These are phyloP conservation scores for Amanita rimosa DNA, from an alignment of 768 basidiomycete genomes.

Conservation along the genomic window DNA sequence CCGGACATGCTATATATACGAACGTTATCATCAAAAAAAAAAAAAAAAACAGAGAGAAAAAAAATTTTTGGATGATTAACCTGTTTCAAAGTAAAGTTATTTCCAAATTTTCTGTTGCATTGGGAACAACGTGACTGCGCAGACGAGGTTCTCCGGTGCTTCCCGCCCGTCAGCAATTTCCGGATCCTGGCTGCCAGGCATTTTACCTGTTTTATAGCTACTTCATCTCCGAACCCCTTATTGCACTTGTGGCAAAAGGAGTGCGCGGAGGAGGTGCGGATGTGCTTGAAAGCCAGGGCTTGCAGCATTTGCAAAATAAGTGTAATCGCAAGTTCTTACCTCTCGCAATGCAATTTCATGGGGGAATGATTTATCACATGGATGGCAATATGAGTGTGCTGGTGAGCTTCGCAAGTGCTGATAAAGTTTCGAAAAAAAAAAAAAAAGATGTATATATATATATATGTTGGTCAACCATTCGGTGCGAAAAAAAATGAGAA, in stretches of 20 bases:
- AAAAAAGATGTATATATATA: no score
- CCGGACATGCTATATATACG: not conserved
- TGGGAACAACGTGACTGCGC: not conserved
- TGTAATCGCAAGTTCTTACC: not conserved
- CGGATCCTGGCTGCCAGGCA: not conserved
- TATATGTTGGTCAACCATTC: not conserved
- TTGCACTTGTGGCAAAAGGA: not conserved
- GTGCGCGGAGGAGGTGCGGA: not conserved
- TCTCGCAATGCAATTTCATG: not conserved
- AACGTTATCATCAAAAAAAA: not conserved
- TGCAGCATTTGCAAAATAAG: not conserved
- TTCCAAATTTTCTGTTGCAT: not conserved
- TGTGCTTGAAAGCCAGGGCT: not conserved
- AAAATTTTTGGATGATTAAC: not conserved
- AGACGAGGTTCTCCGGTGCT: not conserved
- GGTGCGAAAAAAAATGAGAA: not conserved
- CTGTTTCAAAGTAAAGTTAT: not conserved
- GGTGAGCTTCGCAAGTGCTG: not conserved
- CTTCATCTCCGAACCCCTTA: not conserved
- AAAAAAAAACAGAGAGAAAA: no score
- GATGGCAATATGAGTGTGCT: not conserved
- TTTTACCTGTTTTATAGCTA: not conserved
- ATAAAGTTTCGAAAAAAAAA: no score
- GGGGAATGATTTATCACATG: not conserved
- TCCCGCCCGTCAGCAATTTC: not conserved